Evolutionary conservation across 1,139 yeast genomes (phyloP), one percentile per base, ranked within the genome.

Genomic region (Pichia sp.): DNA sequence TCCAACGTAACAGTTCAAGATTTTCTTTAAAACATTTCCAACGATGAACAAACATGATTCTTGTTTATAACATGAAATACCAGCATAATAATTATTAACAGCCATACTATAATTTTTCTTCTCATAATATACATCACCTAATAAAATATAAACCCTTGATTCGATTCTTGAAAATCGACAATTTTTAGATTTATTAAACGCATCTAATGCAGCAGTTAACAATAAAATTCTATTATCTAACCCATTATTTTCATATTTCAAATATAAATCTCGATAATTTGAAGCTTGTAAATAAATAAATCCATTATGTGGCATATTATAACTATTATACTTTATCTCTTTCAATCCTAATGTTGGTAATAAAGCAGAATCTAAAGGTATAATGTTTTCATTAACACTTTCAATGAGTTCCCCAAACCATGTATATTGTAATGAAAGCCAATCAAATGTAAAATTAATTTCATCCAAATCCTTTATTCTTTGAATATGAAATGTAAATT

Each of bases 351-450:
- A 15, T 4, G 45, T 55, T 1, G 74, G 66, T 15, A 52, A 51
- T 22, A 56, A 33, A 0, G 58, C 40, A 24, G 57, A 50, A 18
- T 62, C 63, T 1, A 60, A 53, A 1, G 70, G 66, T 9, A 76
- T 56, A 1, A 76, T 57, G 4, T 68, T 60, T 6, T 60, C 62
- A 0, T 80, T 79, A 1, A 74, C 61, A 20, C 61, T 39, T 11
- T 63, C 65, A 45, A 80, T 63, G 20, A 83, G 57, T 40, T 78
- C 74, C 0, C 79, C 85, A 7, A 82, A 60, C 78, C 83, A 74
- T 36, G 73, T 59, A 47, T 64, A 63, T 45, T 72, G 78, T 22
- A 61, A 50, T 0, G 74, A 63, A 1, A 63, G 46, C 80, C 80
- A 75, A n/a, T 54, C 31, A 14, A 23, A 25, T 10, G 32, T 35